Conservation (phyloP, 179 eudicot genomes). For the Spergularia azorica region DNA sequence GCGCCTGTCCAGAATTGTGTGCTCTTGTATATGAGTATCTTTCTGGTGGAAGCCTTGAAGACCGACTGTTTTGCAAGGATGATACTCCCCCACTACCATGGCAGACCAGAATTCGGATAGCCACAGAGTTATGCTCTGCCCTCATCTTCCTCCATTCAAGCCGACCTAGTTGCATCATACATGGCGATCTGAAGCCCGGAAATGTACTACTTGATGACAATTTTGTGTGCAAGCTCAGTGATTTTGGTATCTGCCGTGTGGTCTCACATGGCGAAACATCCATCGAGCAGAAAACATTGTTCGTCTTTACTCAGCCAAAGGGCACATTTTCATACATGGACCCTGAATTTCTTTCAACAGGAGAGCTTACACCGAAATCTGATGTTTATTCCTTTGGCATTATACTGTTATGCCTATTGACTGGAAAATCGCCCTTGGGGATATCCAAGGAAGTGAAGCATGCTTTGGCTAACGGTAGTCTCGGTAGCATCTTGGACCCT, state of each 20-base stretch:
- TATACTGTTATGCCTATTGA: constrained; percentile 56
- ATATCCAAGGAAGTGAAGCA: constrained; percentile 52
- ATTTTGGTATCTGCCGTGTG: constrained; percentile 68
- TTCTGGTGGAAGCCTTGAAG: constrained; percentile 85
- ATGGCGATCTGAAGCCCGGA: constrained; percentile 65
- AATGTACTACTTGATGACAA: constrained; percentile 68
- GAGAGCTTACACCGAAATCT: constrained; percentile 65
- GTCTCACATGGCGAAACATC: constrained; percentile 26
- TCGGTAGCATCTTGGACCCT: constrained; percentile 55
- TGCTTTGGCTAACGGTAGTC: constrained; percentile 57
- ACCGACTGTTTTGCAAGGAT: constrained; percentile 68
- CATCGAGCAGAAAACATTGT: constrained; percentile 19
- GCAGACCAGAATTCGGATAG: constrained; percentile 78
- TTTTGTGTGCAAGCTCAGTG: constrained; percentile 63
- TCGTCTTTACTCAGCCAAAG: constrained; percentile 49
- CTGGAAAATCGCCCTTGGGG: constrained; percentile 61
- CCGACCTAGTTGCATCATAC: constrained; percentile 56
- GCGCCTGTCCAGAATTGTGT: constrained; percentile 68
- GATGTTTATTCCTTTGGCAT: constrained; percentile 83
- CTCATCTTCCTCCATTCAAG: constrained; percentile 79
- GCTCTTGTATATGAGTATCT: constrained; percentile 80
- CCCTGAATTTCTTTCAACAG: constrained; percentile 51
- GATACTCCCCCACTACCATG: constrained; percentile 71
- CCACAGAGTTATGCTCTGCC: constrained; percentile 71
- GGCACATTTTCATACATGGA: constrained; percentile 63